These are phyloP conservation scores for Hypoxylon sp. DNA, from an alignment of 2,329 filamentous ascomycete genomes.

Conservation along the genomic window DNA sequence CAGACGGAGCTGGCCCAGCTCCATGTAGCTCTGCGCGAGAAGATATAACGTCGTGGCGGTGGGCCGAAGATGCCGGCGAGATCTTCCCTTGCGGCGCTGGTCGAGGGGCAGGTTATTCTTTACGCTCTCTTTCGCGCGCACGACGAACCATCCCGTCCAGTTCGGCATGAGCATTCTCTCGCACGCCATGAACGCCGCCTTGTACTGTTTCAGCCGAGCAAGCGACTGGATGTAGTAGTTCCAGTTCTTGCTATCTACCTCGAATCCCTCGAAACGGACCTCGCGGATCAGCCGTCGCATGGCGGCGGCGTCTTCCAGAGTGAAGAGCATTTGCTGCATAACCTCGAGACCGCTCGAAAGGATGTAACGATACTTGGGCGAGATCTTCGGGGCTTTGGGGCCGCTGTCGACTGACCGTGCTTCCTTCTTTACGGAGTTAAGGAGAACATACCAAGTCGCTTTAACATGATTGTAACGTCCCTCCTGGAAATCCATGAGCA, in stretches of 20 bases:
- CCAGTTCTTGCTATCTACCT: constrained; percentile 81
- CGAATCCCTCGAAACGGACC: constrained; percentile 76
- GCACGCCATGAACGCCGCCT: constrained; percentile 78
- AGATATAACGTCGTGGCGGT: constrained; percentile 60
- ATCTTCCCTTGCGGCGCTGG: constrained; percentile 54
- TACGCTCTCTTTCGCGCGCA: constrained; percentile 46
- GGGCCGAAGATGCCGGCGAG: constrained; percentile 55
- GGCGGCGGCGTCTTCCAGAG: constrained; percentile 56
- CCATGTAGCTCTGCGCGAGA: constrained; percentile 63
- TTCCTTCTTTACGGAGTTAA: constrained; percentile 62
- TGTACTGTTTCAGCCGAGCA: constrained; percentile 66
- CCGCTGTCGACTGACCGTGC: constrained; percentile 51
- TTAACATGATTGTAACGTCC: constrained; percentile 70
- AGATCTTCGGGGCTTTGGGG: constrained; percentile 56
- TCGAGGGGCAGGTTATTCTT: constrained; percentile 53
- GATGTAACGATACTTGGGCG: constrained; percentile 65
- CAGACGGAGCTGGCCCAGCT: constrained; percentile 60
- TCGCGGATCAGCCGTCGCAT: constrained; percentile 64
- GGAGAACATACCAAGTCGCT: constrained; percentile 73
- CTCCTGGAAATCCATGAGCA: constrained; percentile 72
- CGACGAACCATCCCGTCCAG: constrained; percentile 77
- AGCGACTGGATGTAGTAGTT: constrained; percentile 80
- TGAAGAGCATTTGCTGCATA: constrained; percentile 60
- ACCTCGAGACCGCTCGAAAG: constrained; percentile 62
- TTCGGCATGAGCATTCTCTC: constrained; percentile 82